Conservation (phyloP, 331 rosid genomes). For the Dryas integrifolia region DNA sequence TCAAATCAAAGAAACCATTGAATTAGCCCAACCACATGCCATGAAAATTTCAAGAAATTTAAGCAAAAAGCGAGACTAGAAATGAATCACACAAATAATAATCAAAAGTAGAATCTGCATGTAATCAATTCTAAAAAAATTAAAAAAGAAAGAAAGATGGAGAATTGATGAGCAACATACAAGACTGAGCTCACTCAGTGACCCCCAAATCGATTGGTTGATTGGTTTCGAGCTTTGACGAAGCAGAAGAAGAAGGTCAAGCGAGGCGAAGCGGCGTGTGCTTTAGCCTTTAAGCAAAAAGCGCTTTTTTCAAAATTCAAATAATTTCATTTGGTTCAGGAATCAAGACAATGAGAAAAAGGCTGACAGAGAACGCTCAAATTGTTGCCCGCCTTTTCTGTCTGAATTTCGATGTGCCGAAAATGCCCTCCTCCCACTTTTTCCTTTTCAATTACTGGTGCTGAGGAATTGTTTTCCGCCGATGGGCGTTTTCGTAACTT, state of each 20-base stretch:
- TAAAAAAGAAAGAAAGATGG: background rate
- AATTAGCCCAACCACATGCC: background rate
- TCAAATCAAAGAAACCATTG: background rate
- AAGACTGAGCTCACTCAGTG: background rate
- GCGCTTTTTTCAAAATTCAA: slow-evolving; percentile 18
- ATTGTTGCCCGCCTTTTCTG: slow-evolving; percentile 30
- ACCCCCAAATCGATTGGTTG: no score
- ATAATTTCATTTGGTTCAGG: background rate
- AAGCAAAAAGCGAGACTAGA: background rate
- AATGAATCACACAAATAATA: background rate
- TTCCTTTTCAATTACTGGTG: background rate
- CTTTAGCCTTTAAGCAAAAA: background rate
- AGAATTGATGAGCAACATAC: background rate
- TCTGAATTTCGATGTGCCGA: background rate
- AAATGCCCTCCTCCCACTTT: background rate
- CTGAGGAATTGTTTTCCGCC: background rate
- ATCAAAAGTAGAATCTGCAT: background rate
- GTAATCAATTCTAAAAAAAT: background rate
- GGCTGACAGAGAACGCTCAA: background rate
- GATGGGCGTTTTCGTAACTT: slow-evolving; percentile 24
- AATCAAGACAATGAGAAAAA: slow-evolving; percentile 4
- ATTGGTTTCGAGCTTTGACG: background rate
- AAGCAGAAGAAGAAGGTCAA: background rate
- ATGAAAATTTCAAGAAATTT: background rate
- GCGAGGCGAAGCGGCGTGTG: background rate